Evolutionary conservation across 2,329 filamentous ascomycete species (phyloP).

Genomic region (Colletotrichum tropicicola): DNA sequence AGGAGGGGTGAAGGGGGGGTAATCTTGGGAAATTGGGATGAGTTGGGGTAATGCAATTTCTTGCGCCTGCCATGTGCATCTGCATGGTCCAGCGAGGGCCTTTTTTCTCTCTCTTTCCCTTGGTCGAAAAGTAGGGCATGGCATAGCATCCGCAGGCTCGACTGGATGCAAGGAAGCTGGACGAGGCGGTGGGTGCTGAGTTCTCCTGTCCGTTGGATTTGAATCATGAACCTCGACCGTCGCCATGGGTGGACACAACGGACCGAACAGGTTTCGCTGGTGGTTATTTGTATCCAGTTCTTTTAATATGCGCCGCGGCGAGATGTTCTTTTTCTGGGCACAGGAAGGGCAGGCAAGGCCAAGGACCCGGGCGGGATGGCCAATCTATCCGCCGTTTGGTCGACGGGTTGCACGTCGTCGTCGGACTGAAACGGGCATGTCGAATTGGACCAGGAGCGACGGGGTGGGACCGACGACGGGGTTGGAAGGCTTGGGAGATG

Average conservation of each 20-base stretch:
- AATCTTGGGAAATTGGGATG: conserved; percentile 14
- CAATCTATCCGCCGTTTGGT: conserved; percentile 10
- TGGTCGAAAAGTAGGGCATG: not conserved
- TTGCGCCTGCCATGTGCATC: conserved; percentile 7
- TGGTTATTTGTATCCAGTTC: conserved; percentile 2
- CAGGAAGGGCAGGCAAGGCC: not conserved
- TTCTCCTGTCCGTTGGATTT: not conserved
- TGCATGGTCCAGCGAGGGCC: not conserved
- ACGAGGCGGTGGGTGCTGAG: not conserved
- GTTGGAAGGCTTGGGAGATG: not conserved
- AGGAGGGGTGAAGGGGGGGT: not conserved
- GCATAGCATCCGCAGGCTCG: not conserved
- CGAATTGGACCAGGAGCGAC: conserved; percentile 1
- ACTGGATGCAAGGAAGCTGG: not conserved
- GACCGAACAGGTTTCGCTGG: not conserved
- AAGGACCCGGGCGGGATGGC: not conserved
- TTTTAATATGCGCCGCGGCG: not conserved
- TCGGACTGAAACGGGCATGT: conserved; percentile 10
- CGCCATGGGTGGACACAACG: not conserved
- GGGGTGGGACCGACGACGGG: conserved; percentile 9
- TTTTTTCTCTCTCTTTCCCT: not conserved
- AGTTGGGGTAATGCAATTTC: conserved; percentile 22
- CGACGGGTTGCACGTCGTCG: not conserved
- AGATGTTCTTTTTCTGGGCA: conserved; percentile 9
- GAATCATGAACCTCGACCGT: not conserved